A percentile compares a stretch with the other conserved stretches of the same genome.
Conservation (phyloP, 1,284 basidiomycete species). For the Ustilago xerochloae region DNA sequence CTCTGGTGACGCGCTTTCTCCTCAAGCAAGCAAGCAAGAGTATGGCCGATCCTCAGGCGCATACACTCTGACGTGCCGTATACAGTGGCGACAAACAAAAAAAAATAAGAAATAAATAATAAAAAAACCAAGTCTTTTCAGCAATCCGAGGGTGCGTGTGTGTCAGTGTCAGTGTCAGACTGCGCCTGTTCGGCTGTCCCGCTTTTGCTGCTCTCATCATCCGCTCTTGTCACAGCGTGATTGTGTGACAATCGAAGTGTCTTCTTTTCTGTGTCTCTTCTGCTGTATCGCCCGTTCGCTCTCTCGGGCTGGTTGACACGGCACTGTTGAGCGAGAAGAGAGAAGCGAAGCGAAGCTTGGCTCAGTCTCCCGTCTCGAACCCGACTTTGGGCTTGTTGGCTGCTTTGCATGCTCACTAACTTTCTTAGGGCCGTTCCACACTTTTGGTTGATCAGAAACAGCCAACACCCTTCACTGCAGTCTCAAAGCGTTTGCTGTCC, state of each 20-base stretch:
- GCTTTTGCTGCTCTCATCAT: neutral
- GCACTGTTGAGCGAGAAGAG: no score
- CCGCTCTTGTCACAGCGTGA: neutral
- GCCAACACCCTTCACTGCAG: neutral
- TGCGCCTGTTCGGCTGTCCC: neutral
- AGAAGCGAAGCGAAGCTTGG: neutral
- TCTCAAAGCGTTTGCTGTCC: no score
- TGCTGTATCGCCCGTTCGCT: no score
- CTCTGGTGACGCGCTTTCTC: neutral
- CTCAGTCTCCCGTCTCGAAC: neutral
- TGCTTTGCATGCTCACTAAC: neutral
- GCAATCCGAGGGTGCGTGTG: neutral
- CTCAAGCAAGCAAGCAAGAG: neutral
- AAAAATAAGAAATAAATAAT: neutral
- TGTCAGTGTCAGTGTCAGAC: neutral
- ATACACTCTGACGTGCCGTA: neutral
- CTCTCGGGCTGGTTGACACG: no score
- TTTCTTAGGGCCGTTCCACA: slow-evolving; percentile 1
- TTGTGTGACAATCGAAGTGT: neutral
- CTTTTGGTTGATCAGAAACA: neutral
- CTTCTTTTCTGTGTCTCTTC: neutral
- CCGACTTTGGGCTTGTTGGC: neutral
- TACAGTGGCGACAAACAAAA: neutral
- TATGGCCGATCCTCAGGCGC: neutral
- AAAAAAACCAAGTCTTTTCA: neutral